Evolutionary conservation across 192 early-diverging fungal species (phyloP), one percentile per base, ranked within the genome.

Genomic region (Backusella sp.): DNA sequence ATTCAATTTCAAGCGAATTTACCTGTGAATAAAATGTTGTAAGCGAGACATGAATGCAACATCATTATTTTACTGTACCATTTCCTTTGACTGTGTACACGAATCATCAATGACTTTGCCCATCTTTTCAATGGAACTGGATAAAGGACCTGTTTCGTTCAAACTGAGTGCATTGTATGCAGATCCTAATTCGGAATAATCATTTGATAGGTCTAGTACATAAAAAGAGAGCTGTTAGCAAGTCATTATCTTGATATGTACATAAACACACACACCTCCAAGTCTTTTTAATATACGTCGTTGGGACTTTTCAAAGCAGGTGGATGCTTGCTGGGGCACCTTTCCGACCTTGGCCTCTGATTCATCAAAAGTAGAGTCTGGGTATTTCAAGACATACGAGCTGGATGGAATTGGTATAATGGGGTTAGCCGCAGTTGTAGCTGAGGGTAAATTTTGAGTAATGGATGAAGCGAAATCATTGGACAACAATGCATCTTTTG

Each of bases 311-410:
- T 92, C 89, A 35, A 95, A 79, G 28, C 82, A 84, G 49, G 89
- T 86, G 1, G 84, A 80, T 39, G 97, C 90, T 72, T 95, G 95
- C 66, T 90, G 84, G 0, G 89, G 83, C 71, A 94, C 96, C 73
- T 91, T 91, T 81, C 89, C 90, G 17, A 96, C 96, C 76, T 94
- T 96, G 46, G 91, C 90, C 82, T 97, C 94, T 62, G 93, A 93
- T 30, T 93, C 93, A 74, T 92, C 83, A 86, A 96, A 98, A 49
- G 92, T 85, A 37, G 90, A 85, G 82, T 98, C 96, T 59, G 89
- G 84, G 73, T 91, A 90, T 52, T 81, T 79, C 34, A 92, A 84
- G 19, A 82, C 80, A 19, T 88, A 85, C 73, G 89, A 82, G 0
- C 86, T 76, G 73, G 84, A 84, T 32, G 90, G 86, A 9, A 85